Evolutionary conservation across 805 yeast species (phyloP), one percentile per base, ranked within the genome.

Genomic region (Schwanniomyces pseudopolymorphus): DNA sequence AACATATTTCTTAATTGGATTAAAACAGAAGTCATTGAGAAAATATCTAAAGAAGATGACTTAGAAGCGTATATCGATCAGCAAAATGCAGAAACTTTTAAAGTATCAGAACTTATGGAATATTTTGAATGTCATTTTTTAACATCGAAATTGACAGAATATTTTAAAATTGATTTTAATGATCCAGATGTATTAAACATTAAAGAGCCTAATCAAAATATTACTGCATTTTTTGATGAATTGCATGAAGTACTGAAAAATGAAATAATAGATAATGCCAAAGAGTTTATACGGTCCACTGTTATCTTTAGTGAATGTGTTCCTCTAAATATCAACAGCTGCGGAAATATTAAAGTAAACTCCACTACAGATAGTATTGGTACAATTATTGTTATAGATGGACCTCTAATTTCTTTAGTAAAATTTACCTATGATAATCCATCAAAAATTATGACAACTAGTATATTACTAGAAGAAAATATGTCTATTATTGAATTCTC

Each of bases 1-100:
- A 73, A 72, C 44, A 66, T 69, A 36, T 77, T 75, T 42, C 52
- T 77, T 11, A 60, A 63, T 13, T 80, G 84, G 84, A 50, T 70
- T 13, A 65, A 67, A 57, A 44, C 60, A 44, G 57, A 69, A 42
- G 55, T 72, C 46, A 46, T 69, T 52, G 69, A 65, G 52, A 56
- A 75, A 57, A 52, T 71, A 51, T 19, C 69, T 52, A 63, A 63
- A 41, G 69, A 67, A 19, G 74, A 74, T 7, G 79, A 74, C 33
- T 46, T 59, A 5, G 57, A 50, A 17, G 22, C 49, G 3, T 45
- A 40, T 25, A 46, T 49, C 48, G 54, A 42, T 37, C 54, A 31
- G 26, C 50, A 40, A 20, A 43, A 39, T 20, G 35, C 27, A 1
- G 40, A 45, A 4, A 36, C 43, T 9, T 49, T 51, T 48, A 56